These are phyloP conservation scores for Poa pratensis DNA, from an alignment of 176 grass and related monocot species.

Conservation along the genomic window DNA sequence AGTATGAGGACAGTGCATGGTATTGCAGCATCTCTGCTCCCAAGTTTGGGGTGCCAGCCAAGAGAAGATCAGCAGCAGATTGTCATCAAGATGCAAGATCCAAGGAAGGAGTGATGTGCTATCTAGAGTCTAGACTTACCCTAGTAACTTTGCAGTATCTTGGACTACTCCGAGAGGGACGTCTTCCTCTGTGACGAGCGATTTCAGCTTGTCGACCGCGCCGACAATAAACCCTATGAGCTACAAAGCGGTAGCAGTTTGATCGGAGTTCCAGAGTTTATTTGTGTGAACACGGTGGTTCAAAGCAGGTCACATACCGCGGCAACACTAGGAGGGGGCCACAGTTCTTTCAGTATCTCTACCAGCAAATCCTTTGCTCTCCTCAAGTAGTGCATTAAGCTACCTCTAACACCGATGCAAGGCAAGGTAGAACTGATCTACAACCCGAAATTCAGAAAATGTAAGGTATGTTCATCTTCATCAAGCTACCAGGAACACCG, in stretches of 20 bases:
- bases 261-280: background rate
- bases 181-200: constrained; percentile 45
- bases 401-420: background rate
- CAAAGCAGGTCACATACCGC: constrained; percentile 38
- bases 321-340: constrained; percentile 62
- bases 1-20: constrained; percentile 70
- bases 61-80: background rate
- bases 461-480: background rate
- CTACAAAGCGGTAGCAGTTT: constrained; percentile 23
- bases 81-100: background rate
- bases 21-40: constrained; percentile 57
- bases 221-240: constrained; percentile 52
- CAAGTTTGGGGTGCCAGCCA: constrained; percentile 2
- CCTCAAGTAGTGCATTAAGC: background rate
- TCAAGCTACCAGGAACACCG: too few species aligned
- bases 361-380: background rate
- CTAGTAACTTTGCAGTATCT: constrained; percentile 52
- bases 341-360: constrained; percentile 43
- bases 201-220: constrained; percentile 41
- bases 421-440: background rate
- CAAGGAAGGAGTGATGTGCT: background rate
- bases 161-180: constrained; percentile 51
- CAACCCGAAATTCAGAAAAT: background rate
- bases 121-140: constrained; percentile 22
- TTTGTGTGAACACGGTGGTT: background rate